These are phyloP conservation scores for Pyrenopolyporus hunteri DNA, from an alignment of 495 filamentous ascomycete genomes.

Conservation along the genomic window DNA sequence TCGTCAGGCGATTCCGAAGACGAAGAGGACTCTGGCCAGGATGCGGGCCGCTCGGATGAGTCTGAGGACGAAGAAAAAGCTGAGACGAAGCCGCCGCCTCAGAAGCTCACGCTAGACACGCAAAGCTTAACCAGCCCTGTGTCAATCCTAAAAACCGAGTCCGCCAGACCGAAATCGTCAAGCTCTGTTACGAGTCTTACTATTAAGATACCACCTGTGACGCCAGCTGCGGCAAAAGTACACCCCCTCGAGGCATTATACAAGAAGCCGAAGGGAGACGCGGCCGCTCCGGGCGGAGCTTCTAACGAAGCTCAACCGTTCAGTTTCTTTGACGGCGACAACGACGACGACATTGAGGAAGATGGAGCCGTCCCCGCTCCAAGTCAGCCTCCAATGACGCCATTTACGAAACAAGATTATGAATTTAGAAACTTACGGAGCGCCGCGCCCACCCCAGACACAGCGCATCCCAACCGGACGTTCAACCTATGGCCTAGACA, in stretches of 20 bases:
- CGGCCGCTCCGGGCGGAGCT: constrained; percentile 26
- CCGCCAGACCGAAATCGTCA: constrained; percentile 49
- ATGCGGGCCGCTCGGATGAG: constrained; percentile 25
- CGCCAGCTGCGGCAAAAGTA: constrained; percentile 57
- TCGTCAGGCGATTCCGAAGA: constrained; percentile 41
- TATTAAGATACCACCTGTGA: constrained; percentile 57
- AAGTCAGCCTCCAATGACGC: constrained; percentile 70
- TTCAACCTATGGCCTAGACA: constrained; percentile 56
- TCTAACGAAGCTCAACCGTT: constrained; percentile 44
- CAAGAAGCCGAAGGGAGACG: constrained; percentile 65
- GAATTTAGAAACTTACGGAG: constrained; percentile 75
- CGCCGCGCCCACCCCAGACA: constrained; percentile 94
- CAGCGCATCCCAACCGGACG: constrained; percentile 70
- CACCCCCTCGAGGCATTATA: constrained; percentile 91
- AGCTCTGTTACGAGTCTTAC: constrained; percentile 51
- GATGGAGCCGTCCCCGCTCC: constrained; percentile 20
- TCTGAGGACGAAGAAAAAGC: constrained; percentile 20
- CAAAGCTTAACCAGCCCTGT: constrained; percentile 26
- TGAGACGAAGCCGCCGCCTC: constrained; percentile 2
- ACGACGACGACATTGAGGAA: constrained; percentile 53
- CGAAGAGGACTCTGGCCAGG: constrained; percentile 26
- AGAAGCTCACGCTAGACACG: constrained; percentile 29
- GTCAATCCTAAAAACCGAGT: constrained; percentile 22
- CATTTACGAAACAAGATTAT: constrained; percentile 78
- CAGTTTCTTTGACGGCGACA: constrained; percentile 57